These are phyloP conservation scores for Sistotremastrum niveocremeum DNA, from an alignment of 768 basidiomycete genomes.

Conservation along the genomic window DNA sequence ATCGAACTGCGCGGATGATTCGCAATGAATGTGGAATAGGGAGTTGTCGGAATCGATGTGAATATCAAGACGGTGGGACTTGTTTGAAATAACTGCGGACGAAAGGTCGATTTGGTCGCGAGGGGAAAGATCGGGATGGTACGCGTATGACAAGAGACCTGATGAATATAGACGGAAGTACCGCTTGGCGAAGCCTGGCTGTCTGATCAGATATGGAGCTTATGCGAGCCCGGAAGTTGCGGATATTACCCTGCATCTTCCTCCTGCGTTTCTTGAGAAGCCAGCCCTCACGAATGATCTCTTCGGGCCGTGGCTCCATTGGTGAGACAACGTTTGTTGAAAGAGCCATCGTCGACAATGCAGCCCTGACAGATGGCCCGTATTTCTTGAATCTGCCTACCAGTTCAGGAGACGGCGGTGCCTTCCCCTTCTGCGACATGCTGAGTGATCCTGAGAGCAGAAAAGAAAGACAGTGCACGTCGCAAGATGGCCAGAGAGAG, in stretches of 20 bases:
- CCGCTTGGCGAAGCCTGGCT: conserved; percentile 67
- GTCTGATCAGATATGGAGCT: not conserved
- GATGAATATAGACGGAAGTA: conserved; percentile 61
- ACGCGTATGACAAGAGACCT: conserved; percentile 62
- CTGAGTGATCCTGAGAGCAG: no score
- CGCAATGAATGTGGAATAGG: conserved; percentile 73
- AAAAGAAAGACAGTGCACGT: no score
- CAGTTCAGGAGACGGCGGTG: no score
- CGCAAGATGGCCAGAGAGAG: no score
- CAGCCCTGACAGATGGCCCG: no score
- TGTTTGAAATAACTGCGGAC: conserved; percentile 66
- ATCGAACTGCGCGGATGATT: conserved; percentile 56
- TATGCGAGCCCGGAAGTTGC: not conserved
- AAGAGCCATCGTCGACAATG: no score
- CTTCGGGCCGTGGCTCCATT: conserved; percentile 2
- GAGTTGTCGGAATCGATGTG: conserved; percentile 65
- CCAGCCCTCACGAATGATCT: conserved; percentile 56
- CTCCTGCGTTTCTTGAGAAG: conserved; percentile 76
- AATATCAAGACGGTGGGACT: conserved; percentile 61
- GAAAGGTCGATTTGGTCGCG: conserved; percentile 52
- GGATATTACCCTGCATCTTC: conserved; percentile 67
- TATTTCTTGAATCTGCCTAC: no score
- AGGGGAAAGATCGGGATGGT: conserved; percentile 55
- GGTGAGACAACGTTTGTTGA: no score
- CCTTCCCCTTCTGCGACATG: no score